Evolutionary conservation across 192 early-diverging fungal species (phyloP), one percentile per base, ranked within the genome.

Genomic region (Kappamyces sp.): DNA sequence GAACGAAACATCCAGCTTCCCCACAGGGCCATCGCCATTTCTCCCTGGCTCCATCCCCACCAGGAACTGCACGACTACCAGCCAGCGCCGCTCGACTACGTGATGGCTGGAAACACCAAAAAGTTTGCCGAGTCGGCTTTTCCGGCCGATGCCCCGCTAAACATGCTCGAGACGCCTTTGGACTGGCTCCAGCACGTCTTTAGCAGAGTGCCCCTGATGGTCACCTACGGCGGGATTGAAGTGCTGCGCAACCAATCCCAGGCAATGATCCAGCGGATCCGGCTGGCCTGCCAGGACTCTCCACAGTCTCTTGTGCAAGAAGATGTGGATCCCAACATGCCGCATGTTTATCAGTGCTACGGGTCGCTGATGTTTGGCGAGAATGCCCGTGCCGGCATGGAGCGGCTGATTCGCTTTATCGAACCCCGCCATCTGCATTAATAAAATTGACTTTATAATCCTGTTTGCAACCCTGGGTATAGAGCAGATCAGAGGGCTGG

Each of bases 341-440:
- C 43, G 43, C 43, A 44, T 44, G 43, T 44, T 13, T 33, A 57
- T 0, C 13, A 47, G 12, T n/a, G 35, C 55, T 47, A 42, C 55
- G 12, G 36, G n/a, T 34, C 9, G 7, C 7, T 39, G 40, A n/a
- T 57, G 55, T 39, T 47, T 40, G 10, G 33, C 55, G 35, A 34
- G n/a, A 48, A 33, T 36, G n/a, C 55, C 32, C 10, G n/a, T 47
- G 9, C 9, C 13, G 43, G 9, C 9, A 13, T 13, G 8, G 43
- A 44, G 43, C 43, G 43, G 13, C 43, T 44, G 8, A 44, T 44
- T 23, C 23, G 23, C 23, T 23, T 23, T 23, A 23, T 23, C 23
- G 23, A 23, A 23, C 23, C 23, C 23, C 23, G 23, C 23, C 23
- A 23, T 23, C 23, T 23, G 23, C 23, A 23, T 23, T 23, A 23